Base-by-base conservation (phyloP, 179 eudicot species). In the Carnegiea gigantea region DNA sequence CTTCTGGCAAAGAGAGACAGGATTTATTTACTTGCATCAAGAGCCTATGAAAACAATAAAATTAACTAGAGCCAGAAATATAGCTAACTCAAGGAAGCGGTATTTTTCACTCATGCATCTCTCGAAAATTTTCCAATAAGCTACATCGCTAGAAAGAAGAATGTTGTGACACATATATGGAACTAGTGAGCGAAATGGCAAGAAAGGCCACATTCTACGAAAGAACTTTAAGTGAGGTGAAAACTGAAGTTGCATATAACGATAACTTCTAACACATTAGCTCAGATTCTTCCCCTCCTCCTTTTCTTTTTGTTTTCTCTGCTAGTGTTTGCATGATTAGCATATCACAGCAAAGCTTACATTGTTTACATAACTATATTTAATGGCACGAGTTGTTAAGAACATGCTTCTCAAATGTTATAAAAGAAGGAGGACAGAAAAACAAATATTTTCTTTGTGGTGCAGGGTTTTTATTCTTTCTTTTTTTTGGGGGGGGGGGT, bases 1-100 rank as follows among this genome's bases (percentile, higher is more conserved):
- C 86, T 84, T 51, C 65, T 76, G 76, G 79, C 73, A 73, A 51
- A 44, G 51, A 44, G 51, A 59, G 23, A 70, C 33, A 80, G 40
- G 23, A 33, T 70, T 70, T 36, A 12, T n/a, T 68, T 48, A 36
- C 24, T 48, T 48, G 43, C 73, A 76, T 24, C 65, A 20, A 8
- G 59, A 62, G 54, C 77, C 57, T 68, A 71, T 80, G 49, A 38
- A 60, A 80, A 9, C 51, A 60, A n/a, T 44, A 33, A 20, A 36
- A 18, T 48, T 38, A 33, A 65, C 43, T 24, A 23, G 13, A 76
- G 54, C 38, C 46, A 54, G 20, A 30, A 26, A 33, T 5, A 3
- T 33, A 49, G 15, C 59, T 43, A 76, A 13, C 44, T 75, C 21
- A 14, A 46, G 21, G 48, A 13, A 17, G 33, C n/a, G 13, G 54